These are phyloP conservation scores for Leccinum disarticulatum DNA, from an alignment of 768 basidiomycete genomes.

Conservation along the genomic window DNA sequence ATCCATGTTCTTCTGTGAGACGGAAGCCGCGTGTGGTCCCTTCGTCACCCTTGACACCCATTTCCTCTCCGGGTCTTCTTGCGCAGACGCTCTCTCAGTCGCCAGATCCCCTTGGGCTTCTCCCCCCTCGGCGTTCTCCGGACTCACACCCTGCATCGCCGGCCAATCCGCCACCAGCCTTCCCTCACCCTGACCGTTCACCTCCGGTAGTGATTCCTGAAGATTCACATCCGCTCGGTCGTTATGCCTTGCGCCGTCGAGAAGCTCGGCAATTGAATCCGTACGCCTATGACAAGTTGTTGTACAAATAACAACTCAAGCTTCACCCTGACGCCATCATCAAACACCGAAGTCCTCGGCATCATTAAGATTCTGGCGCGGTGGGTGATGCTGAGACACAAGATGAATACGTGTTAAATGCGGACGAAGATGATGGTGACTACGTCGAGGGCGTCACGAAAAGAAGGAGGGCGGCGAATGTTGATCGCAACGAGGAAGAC, in stretches of 20 bases:
- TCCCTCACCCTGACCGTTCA: not conserved
- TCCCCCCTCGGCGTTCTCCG: slow-evolving; percentile 7
- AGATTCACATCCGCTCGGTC: slow-evolving; percentile 22
- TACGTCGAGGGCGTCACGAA: slow-evolving; percentile 22
- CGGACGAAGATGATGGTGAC: slow-evolving; percentile 25
- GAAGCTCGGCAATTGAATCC: slow-evolving; percentile 58
- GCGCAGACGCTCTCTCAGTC: slow-evolving; percentile 14
- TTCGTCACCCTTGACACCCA: slow-evolving; percentile 26
- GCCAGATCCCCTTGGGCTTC: slow-evolving; percentile 25
- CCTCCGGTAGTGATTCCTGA: slow-evolving; percentile 12
- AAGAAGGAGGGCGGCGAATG: slow-evolving; percentile 6
- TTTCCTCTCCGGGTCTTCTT: slow-evolving; percentile 15
- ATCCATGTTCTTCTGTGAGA: slow-evolving; percentile 3
- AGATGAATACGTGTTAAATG: slow-evolving; percentile 30
- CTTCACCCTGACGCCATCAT: slow-evolving; percentile 69
- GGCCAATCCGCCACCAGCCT: slow-evolving; percentile 2
- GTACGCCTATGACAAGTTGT: slow-evolving; percentile 53
- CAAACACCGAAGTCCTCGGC: slow-evolving; percentile 41
- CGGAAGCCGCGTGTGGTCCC: not conserved
- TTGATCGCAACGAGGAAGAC: slow-evolving; percentile 1
- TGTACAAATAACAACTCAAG: slow-evolving; percentile 53
- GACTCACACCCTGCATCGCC: not conserved
- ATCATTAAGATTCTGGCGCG: slow-evolving; percentile 25
- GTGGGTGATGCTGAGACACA: slow-evolving; percentile 32
- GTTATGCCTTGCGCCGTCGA: slow-evolving; percentile 59